phyloP scores from a whole-genome alignment of 352 stramenopile genomes.

The Elongisporangium undulatum region DNA sequence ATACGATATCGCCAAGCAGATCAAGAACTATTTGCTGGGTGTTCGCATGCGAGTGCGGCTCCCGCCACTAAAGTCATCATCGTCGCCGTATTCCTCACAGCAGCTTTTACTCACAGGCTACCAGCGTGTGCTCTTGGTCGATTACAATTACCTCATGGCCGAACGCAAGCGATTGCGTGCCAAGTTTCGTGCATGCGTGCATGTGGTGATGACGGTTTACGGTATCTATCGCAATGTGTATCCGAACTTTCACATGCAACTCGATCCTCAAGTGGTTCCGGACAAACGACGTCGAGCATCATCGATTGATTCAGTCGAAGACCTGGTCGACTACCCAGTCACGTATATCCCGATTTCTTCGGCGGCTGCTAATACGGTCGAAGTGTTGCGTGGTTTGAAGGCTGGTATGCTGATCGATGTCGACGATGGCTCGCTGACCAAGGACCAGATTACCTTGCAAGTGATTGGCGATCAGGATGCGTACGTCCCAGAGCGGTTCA shows the following conservation, averaged over 20 bases:
- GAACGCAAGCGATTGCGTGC: constrained; percentile 53
- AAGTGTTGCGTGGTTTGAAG: constrained; percentile 45
- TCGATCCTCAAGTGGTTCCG: constrained; percentile 16
- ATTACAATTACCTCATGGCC: constrained; percentile 69
- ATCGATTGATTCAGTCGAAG: constrained; percentile 35
- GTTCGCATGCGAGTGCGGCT: constrained; percentile 58
- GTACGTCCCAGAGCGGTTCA: constrained; percentile 44
- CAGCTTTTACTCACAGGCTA: constrained; percentile 53
- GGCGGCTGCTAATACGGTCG: constrained; percentile 38
- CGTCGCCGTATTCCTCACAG: constrained; percentile 33
- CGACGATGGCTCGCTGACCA: constrained; percentile 73
- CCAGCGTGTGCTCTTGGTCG: constrained; percentile 65
- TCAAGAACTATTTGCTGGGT: constrained; percentile 53
- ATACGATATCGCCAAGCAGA: constrained; percentile 72
- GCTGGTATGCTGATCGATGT: constrained; percentile 61
- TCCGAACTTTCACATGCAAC: constrained; percentile 44
- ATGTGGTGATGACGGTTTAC: constrained; percentile 42
- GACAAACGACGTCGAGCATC: constrained; percentile 12
- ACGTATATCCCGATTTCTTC: constrained; percentile 70
- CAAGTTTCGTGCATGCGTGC: constrained; percentile 60
- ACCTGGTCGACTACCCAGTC: constrained; percentile 56
- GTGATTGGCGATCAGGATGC: constrained; percentile 56
- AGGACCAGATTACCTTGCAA: constrained; percentile 74
- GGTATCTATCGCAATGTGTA: constrained; percentile 46
- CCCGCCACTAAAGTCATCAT: constrained; percentile 27